Evolutionary conservation across 352 stramenopile species (phyloP).

Genomic region (Globisporangium yorkense): DNA sequence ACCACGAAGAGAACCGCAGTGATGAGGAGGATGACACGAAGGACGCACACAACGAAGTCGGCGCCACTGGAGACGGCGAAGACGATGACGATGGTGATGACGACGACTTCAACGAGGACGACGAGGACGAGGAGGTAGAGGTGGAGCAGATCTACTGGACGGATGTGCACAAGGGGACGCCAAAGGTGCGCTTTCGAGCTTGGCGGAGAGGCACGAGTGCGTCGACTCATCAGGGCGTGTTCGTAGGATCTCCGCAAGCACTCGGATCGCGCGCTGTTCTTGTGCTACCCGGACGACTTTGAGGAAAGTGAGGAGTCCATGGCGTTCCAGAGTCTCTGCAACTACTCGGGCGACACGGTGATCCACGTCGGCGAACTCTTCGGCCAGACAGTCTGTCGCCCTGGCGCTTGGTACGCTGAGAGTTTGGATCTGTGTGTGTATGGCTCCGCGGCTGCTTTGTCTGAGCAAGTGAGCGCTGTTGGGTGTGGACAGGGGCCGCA

Average conservation of each 20-base stretch:
- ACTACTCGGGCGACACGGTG: constrained; percentile 88
- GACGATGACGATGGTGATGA: constrained; percentile 17
- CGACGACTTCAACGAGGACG: constrained; percentile 20
- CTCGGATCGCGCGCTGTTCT: constrained; percentile 81
- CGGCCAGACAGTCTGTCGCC: constrained; percentile 82
- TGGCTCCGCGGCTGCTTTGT: neutral
- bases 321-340: constrained; percentile 83
- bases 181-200: constrained; percentile 32
- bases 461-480: neutral
- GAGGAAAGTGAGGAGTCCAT: constrained; percentile 86
- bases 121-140: constrained; percentile 65
- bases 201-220: neutral
- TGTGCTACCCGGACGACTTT: constrained; percentile 94
- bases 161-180: constrained; percentile 67
- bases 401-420: constrained; percentile 69
- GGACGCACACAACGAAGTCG: neutral
- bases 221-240: neutral
- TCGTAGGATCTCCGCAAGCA: constrained; percentile 63
- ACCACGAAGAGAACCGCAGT: constrained; percentile 14
- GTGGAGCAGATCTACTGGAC: constrained; percentile 85
- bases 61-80: neutral
- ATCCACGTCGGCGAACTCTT: constrained; percentile 95
- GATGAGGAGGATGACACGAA: constrained; percentile 22
- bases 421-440: neutral
- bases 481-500: constrained; percentile 62